Base-by-base conservation (phyloP, 139 green algal genomes). In the Pleodorina starrii region DNA sequence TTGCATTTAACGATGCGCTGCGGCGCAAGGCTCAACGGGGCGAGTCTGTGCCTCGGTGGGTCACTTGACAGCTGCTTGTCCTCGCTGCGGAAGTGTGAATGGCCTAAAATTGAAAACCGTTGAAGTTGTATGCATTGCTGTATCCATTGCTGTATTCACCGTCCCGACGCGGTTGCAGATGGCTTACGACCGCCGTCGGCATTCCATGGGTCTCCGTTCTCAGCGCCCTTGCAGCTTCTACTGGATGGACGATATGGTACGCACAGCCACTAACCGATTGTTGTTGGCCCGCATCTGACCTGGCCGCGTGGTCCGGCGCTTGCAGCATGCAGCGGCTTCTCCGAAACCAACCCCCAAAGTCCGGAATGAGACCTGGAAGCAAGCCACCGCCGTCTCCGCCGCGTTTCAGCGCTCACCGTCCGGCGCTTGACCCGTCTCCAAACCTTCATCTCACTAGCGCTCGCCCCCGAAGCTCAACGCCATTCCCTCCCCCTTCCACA, bases 141-240 rank as follows among this genome's bases (percentile, higher is more conserved):
- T 66, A 32, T 12, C 54, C 9, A 66, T 6, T 73, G 27, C 19
- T 73, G 63, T 73, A 32, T 40, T n/a, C n/a, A n/a, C n/a, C n/a
- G n/a, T n/a, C 11, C 6, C 35, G 63, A 35, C 63, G 16, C 57
- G 40, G 3, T 40, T 57, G 72, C 72, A 80, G 72, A 2, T 80
- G 72, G 72, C 72, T 80, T 32, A 14, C 40, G 40, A 23, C 72
- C 19, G 72, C 38, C 42, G 40, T 80, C 19, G 17, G 32, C 21
- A 14, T 80, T 57, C 72, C 72, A 23, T 80, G 72, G 72, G 42
- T 80, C 42, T 80, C 40, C 19, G 72, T 80, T 40, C 72, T 80
- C 16, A 59, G 42, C 42, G 38, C 14, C 27, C 10, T 35, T 54
- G 42, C 35, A 1, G 72, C 72, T 17, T 29, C 57, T 1, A 40